Base-by-base conservation (phyloP, 306 rosid species). In the Hippophae rhamnoides region DNA sequence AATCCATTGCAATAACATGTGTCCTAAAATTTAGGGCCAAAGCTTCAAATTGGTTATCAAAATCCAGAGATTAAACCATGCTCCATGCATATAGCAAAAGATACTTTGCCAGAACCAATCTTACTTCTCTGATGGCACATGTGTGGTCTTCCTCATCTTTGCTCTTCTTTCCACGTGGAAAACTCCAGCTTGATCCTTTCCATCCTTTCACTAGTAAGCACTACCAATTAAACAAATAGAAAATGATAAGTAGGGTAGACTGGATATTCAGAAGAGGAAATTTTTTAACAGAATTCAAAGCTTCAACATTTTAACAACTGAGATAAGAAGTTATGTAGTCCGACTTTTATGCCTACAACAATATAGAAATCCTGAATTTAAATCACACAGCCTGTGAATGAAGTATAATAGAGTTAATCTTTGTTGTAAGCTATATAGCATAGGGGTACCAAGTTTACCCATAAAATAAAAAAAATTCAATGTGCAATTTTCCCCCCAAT, bases 111-210 rank as follows among this genome's bases (percentile, higher is more conserved):
- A 61, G 57, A 61, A 60, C 61, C 3, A 63, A 62, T 43, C 81
- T 71, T 76, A 92, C 99, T 78, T 92, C 99, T 86, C 99, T 82
- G 56, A 92, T 68, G 69, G 99, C 99, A 58, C 99, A 92, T 58
- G 93, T 92, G 60, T 92, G 76, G 71, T 92, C 99, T 85, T 92
- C 99, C 76, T 92, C 99, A 54, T 92, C 99, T 81, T 92, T 92
- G 75, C 64, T 88, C 84, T 92, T 92, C 77, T 92, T 92, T 12
- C 98, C 98, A 53, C 98, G 98, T 18, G 98, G 98, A 67, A 92
- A 92, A 81, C 98, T 87, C 98, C 98, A 92, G 75, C 98, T 92
- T 73, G 98, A 74, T 58, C 98, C 98, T 80, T 92, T 92, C 98
- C 98, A 92, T 61, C 98, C 98, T 81, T 92, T 92, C 67, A 92